phyloP scores from a whole-genome alignment of 2,329 filamentous ascomycete species.

The Domatiomyces globalis region DNA sequence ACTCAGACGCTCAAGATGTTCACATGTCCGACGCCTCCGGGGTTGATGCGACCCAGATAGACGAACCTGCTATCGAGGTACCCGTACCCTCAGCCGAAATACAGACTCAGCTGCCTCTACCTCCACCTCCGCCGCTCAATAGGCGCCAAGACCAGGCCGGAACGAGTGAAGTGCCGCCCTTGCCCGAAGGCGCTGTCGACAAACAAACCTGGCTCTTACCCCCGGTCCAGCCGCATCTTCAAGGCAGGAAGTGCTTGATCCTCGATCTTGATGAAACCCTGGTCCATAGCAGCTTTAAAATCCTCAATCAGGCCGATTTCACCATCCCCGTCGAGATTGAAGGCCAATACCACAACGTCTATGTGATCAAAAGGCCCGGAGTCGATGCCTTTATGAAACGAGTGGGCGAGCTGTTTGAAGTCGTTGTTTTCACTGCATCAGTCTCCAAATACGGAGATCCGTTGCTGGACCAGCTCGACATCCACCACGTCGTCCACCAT shows the following conservation, averaged over 20 bases:
- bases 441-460: slow-evolving; percentile 99
- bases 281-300: slow-evolving; percentile 99
- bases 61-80: slow-evolving; percentile 35
- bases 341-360: slow-evolving; percentile 97
- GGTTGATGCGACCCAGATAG: slow-evolving; percentile 31
- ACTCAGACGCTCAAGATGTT: slow-evolving; percentile 32
- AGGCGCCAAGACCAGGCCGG: slow-evolving; percentile 28
- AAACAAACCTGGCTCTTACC: slow-evolving; percentile 62
- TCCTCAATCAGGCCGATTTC: slow-evolving; percentile 94
- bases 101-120: slow-evolving; percentile 36
- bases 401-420: slow-evolving; percentile 92
- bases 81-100: slow-evolving; percentile 29
- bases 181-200: slow-evolving; percentile 29
- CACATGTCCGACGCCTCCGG: slow-evolving; percentile 49
- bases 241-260: slow-evolving; percentile 84
- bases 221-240: slow-evolving; percentile 63
- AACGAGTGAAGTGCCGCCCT: slow-evolving; percentile 29
- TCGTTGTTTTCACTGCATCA: slow-evolving; percentile 95
- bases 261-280: slow-evolving; percentile 92
- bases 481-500: slow-evolving; percentile 93
- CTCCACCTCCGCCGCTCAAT: slow-evolving; percentile 41
- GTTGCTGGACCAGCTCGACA: slow-evolving; percentile 87
- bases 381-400: slow-evolving; percentile 99
- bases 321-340: slow-evolving; percentile 98
- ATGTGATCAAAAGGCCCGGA: slow-evolving; percentile 97